Percentiles rank a stretch among this genome's conserved stretches.
Conservation (phyloP, 2,329 filamentous ascomycete species). For the Fonsecaea monophora region DNA sequence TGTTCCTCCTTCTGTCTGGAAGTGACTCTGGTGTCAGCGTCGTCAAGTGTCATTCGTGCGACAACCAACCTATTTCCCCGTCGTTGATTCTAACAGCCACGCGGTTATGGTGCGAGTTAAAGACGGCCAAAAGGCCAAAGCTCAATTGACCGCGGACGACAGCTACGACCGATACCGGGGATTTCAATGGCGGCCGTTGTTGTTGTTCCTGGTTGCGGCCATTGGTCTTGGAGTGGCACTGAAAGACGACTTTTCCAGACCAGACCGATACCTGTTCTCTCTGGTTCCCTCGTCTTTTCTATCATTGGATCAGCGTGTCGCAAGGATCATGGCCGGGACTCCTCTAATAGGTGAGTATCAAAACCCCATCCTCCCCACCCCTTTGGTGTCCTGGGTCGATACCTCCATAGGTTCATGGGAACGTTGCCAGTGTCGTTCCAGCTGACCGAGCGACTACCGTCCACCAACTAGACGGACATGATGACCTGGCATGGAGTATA, state of each 20-base stretch:
- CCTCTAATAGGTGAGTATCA: constrained; percentile 56
- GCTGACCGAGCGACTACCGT: neutral
- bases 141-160: constrained; percentile 8
- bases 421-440: neutral
- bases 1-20: neutral
- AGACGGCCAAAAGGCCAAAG: neutral
- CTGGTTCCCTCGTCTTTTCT: constrained; percentile 21
- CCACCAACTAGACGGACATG: constrained; percentile 68
- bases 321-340: constrained; percentile 53
- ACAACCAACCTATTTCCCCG: neutral
- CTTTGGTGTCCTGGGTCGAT: neutral
- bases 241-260: constrained; percentile 5
- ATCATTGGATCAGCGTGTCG: constrained; percentile 48
- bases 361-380: neutral
- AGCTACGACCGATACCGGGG: constrained; percentile 16
- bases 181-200: constrained; percentile 10
- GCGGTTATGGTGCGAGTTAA: neutral
- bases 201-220: constrained; percentile 8
- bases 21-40: neutral
- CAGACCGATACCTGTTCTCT: constrained; percentile 1
- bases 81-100: neutral
- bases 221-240: neutral
- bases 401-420: no score
- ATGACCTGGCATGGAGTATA: constrained; percentile 80
- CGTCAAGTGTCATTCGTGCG: neutral